Evolutionary conservation across 2,329 filamentous ascomycete genomes (phyloP), one percentile per base, ranked within the genome.

Genomic region (Exophiala sp.): DNA sequence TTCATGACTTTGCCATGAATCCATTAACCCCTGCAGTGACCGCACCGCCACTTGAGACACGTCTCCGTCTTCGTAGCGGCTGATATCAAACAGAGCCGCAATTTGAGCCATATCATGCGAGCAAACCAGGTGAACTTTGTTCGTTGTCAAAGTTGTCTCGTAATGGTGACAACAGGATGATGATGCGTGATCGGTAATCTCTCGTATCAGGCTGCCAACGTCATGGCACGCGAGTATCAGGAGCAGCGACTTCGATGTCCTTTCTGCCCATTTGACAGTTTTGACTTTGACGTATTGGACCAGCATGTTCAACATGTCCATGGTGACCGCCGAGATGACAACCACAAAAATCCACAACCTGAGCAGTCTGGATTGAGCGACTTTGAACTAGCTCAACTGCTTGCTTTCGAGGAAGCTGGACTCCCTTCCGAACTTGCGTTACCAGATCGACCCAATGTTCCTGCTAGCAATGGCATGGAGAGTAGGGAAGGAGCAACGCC

Each of bases 341-440:
- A 43, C 11, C 18, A 52, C 16, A 29, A 18, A 6, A 14, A 9
- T n/a, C n/a, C 46, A 16, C 47, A 34, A 14, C 43, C 47, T 40
- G 24, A 41, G 11, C 24, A 44, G 16, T 12, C 39, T 41, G 14
- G 18, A 5, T 35, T 59, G 35, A 55, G 41, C 14, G 59, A 61
- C 50, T 50, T 53, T 11, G 53, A 61, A 20, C 35, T 61, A 38
- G 59, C 59, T n/a, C 59, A 61, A 35, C 42, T 61, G 20, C 57
- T 61, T 38, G 59, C 59, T 8, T 61, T 61, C 45, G 56, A 61
- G 36, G 59, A 61, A 52, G 57, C 56, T n/a, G 59, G 59, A 34
- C 48, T 61, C 12, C 59, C 59, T 45, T 35, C 53, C 44, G 56
- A 59, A 52, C 54, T 61, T 43, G 59, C 59, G 21, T 48, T 59